Evolutionary conservation across 352 stramenopile species (phyloP).

Genomic region (Phytopythium litorale): DNA sequence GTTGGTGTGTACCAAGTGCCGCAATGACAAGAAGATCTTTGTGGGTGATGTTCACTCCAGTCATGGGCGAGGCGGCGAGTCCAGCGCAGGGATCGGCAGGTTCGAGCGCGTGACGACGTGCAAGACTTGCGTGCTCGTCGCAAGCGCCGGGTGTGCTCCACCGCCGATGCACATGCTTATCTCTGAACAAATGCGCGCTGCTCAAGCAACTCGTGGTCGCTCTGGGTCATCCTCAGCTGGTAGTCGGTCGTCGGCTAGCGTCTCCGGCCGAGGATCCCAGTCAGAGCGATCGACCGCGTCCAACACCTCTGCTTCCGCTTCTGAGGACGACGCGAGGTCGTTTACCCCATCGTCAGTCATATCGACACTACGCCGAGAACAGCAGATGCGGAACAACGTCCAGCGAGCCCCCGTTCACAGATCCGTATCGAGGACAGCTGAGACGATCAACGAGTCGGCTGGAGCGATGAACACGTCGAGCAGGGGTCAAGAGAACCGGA

Average conservation of each 20-base stretch:
- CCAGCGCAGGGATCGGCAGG: slow-evolving; percentile 7
- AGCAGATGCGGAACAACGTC: neutral
- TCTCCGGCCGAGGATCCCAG: neutral
- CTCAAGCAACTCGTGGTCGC: neutral
- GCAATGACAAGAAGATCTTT: slow-evolving; percentile 40
- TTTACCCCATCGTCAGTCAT: neutral
- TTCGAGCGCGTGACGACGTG: slow-evolving; percentile 28
- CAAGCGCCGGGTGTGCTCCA: slow-evolving; percentile 16
- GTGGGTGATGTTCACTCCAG: slow-evolving; percentile 13
- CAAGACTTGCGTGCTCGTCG: slow-evolving; percentile 33
- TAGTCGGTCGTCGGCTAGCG: slow-evolving; percentile 3
- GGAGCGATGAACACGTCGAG: neutral
- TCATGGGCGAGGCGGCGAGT: neutral
- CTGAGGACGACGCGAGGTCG: neutral
- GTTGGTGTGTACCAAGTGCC: slow-evolving; percentile 43
- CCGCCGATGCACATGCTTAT: slow-evolving; percentile 22
- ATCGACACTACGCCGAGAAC: neutral
- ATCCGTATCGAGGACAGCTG: neutral
- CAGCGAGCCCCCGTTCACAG: neutral
- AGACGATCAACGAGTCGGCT: neutral
- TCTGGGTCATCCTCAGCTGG: neutral
- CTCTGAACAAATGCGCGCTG: slow-evolving; percentile 8
- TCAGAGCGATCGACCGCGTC: neutral
- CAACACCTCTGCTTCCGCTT: neutral
- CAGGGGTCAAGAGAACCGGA: neutral